A percentile compares a stretch with the other conserved stretches of the same genome.
phyloP scores from a whole-genome alignment of 139 green algal species.

The Picochlorum sp. region DNA sequence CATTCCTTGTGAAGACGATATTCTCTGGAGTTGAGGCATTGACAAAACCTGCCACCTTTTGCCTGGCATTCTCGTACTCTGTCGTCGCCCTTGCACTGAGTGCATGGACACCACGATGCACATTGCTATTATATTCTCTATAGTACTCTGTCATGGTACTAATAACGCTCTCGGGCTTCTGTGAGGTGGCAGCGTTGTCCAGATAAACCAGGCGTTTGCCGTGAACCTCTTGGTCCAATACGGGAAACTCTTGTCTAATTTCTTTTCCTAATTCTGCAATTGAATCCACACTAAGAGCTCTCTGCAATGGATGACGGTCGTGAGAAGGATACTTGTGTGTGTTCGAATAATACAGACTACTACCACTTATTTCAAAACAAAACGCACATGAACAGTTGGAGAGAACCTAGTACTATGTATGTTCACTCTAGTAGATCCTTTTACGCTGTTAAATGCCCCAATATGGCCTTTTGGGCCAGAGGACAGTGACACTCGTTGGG shows the following conservation, averaged over 20 bases:
- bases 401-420: no score
- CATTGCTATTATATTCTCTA: slow-evolving; percentile 86
- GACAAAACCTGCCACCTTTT: slow-evolving; percentile 80
- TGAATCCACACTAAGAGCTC: neutral
- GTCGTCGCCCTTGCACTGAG: slow-evolving; percentile 73
- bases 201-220: slow-evolving; percentile 88
- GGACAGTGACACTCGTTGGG: no score
- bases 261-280: slow-evolving; percentile 9
- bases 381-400: no score
- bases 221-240: slow-evolving; percentile 78
- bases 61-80: slow-evolving; percentile 80
- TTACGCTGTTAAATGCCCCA: no score
- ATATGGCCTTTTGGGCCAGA: no score
- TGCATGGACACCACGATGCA: slow-evolving; percentile 88
- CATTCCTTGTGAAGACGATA: slow-evolving; percentile 93
- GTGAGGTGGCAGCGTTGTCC: slow-evolving; percentile 93
- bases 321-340: no score
- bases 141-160: slow-evolving; percentile 76
- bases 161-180: slow-evolving; percentile 82
- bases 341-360: no score
- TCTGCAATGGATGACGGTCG: no score
- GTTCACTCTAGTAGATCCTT: no score
- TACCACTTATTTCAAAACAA: no score
- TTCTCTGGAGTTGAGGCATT: slow-evolving; percentile 63
- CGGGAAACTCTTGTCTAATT: slow-evolving; percentile 67